Percentiles rank a stretch among this genome's conserved stretches.
Evolutionary conservation across 2,329 filamentous ascomycete species (phyloP).

Genomic region (Pseudogymnoascus sp.): DNA sequence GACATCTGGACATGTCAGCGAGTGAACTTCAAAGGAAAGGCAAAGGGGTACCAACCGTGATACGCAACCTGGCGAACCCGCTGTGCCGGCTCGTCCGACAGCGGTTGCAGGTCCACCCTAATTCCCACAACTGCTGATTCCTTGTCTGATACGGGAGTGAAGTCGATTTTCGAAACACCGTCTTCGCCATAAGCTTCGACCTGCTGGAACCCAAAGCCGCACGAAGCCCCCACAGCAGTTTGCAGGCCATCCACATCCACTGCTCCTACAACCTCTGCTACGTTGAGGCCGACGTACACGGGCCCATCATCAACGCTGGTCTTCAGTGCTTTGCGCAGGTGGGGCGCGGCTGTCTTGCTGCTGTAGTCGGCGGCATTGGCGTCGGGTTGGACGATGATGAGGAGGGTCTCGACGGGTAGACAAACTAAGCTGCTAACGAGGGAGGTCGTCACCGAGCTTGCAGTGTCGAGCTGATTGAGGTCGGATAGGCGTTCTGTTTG

Average conservation of each 20-base stretch:
- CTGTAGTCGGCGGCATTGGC: slow-evolving; percentile 63
- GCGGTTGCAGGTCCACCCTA: background rate
- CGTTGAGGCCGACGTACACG: slow-evolving; percentile 24
- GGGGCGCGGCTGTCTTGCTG: slow-evolving; percentile 41
- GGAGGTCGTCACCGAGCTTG: background rate
- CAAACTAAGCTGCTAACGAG: background rate
- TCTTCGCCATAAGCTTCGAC: background rate
- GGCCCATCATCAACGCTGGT: slow-evolving; percentile 26
- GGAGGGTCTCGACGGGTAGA: slow-evolving; percentile 34
- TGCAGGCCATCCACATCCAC: slow-evolving; percentile 36
- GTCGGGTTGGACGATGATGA: slow-evolving; percentile 71
- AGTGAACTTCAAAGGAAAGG: slow-evolving; percentile 11
- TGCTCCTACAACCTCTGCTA: slow-evolving; percentile 51
- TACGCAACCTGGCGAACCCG: slow-evolving; percentile 2
- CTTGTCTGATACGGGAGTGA: background rate
- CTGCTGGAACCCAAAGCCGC: background rate
- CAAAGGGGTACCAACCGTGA: slow-evolving; percentile 1
- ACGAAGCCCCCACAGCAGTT: slow-evolving; percentile 34
- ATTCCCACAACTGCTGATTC: background rate
- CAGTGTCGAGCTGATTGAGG: background rate
- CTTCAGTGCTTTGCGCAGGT: slow-evolving; percentile 28
- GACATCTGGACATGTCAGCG: slow-evolving; percentile 31
- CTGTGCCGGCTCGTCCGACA: background rate
- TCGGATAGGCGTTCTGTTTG: background rate
- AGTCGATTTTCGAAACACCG: background rate